Base-by-base conservation (phyloP, 2,329 filamentous ascomycete genomes). In the Verticillium alfalfae region DNA sequence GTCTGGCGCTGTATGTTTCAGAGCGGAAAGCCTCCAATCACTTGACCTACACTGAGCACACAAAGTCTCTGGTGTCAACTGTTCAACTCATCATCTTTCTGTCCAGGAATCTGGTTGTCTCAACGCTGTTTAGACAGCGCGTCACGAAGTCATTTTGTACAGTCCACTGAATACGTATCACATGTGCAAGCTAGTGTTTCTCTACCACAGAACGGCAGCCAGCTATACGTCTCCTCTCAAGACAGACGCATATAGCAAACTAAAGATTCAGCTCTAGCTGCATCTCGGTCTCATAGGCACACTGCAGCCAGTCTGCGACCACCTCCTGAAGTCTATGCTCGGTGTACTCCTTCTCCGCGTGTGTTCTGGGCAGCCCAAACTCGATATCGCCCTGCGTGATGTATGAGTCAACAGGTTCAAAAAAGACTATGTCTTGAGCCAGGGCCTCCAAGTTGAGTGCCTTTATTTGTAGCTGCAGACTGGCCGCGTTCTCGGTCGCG, bases 211-310 rank as follows among this genome's bases (percentile, higher is more conserved):
- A 31, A 31, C 26, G 26, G 26, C 26, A 31, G 26, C 26, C 26
- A 31, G 26, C 26, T 31, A 31, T 31, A 31, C 39, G 34, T n/a
- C n/a, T 63, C 31, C 10, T 22, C 54, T 18, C 26, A 45, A 36
- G 2, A 61, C 34, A 15, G 59, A n/a, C 34, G 57, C 54, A 22
- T 49, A 56, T 36, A 72, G 56, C 22, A 67, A 31, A 31, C 26
- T 31, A 31, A 4, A 31, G 26, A 31, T 62, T 58, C 8, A 65
- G 38, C 45, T 63, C 60, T 12, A 64, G 38, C 55, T 61, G 58
- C 52, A 57, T 16, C 31, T 59, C 58, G 3, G 54, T 45, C 16
- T 56, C 60, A 36, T 60, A 55, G 26, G 56, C 36, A 26, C 55
- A 16, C 22, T 26, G 37, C 34, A 39, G 60, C 64, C 64, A 65